Evolutionary conservation across 306 rosid genomes (phyloP), one percentile per base, ranked within the genome.

Genomic region (Vachellia pachyceras): DNA sequence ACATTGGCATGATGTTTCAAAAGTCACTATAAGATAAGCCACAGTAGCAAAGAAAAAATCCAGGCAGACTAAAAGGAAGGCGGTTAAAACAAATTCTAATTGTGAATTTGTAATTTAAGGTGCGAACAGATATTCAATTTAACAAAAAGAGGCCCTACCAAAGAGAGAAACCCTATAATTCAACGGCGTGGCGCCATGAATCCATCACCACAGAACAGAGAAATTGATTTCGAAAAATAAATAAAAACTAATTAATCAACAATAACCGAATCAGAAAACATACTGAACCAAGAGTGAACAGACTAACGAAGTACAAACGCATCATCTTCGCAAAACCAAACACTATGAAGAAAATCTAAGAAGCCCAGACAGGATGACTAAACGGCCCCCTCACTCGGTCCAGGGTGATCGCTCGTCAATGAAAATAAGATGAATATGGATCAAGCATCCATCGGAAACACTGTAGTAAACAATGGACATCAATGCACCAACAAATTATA

Each of bases 371-470:
- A 54, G 29, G 42, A 58, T 22, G 33, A 35, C 18, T 50, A 37
- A 25, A 37, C 18, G 79, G 49, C 7, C 22, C 41, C 42, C 60
- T 29, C 54, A 76, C 8, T 12, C 29, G 5, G 61, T 54, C 49
- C 67, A 54, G 18, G 78, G n/a, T 69, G 55, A 80, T 58, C 45
- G 69, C 68, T 72, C 75, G 46, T 10, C 49, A 70, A 79, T 42
- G 4, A 20, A 11, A 42, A 69, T 5, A 23, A 69, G 23, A 41
- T 10, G 36, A 69, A 69, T 33, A 22, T 47, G 60, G 5, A 61
- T 2, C 61, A 20, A 44, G 14, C 40, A 66, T 60, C 44, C 18
- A 52, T 55, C 76, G 69, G 84, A 11, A 88, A 61, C 65, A 74
- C 33, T 3, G 41, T 39, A 49, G 3, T 29, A 65, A 57, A 14